Evolutionary conservation across 1,284 basidiomycete genomes (phyloP).

Genomic region (Marasmius oreades): DNA sequence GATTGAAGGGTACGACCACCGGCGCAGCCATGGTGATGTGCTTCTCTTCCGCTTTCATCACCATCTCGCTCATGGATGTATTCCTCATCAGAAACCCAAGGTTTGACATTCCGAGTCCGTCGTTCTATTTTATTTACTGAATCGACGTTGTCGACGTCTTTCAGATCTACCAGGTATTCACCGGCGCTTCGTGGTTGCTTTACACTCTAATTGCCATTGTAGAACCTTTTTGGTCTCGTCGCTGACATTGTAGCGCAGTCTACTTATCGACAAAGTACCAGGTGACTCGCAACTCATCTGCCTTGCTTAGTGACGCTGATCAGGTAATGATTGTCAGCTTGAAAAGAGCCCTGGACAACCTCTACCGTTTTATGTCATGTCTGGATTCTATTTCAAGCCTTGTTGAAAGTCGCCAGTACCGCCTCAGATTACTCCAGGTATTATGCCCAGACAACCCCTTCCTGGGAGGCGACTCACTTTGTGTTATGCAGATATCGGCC

Average conservation of each 20-base stretch:
- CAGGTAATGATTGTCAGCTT: slow-evolving; percentile 5
- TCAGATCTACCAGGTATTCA: background rate
- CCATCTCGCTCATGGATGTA: too few relatives aligned
- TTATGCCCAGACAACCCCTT: background rate
- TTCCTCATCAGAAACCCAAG: background rate
- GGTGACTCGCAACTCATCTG: background rate
- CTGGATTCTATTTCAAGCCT: slow-evolving; percentile 20
- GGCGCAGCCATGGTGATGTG: background rate
- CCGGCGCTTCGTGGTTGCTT: background rate
- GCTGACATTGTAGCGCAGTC: background rate
- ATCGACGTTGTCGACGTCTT: too few relatives aligned
- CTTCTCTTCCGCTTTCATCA: background rate
- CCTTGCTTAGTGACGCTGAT: background rate
- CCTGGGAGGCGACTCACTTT: background rate
- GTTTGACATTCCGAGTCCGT: background rate
- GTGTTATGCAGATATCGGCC: slow-evolving; percentile 11
- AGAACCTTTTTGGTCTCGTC: background rate
- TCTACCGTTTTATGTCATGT: slow-evolving; percentile 18
- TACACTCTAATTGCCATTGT: too few relatives aligned
- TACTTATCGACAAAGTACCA: background rate
- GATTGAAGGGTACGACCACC: background rate
- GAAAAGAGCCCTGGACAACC: slow-evolving; percentile 10
- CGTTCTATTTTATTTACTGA: too few relatives aligned
- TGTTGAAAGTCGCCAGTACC: slow-evolving; percentile 17
- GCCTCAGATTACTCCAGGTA: slow-evolving; percentile 19